Evolutionary conservation across 768 basidiomycete genomes (phyloP), one percentile per base, ranked within the genome.

Genomic region (Agrocybe pediades): DNA sequence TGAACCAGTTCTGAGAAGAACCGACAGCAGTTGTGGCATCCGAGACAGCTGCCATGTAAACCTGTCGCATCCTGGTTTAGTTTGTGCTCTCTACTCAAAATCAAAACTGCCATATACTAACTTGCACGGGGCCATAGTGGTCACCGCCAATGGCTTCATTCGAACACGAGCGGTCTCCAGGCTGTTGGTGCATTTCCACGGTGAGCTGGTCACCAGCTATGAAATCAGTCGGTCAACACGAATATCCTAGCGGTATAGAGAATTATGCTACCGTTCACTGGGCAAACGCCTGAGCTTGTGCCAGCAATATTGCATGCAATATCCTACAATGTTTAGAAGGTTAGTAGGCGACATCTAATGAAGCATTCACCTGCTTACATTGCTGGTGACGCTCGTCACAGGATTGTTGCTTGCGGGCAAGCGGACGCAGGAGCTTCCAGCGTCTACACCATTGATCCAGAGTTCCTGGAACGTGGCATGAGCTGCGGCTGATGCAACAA

Each of bases 101-200:
- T 6, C 23, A 26, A 45, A 36, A 41, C 11, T 9, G 13, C 11
- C 36, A 17, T 23, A 23, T 5, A 57, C 65, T 43, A 30, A 71
- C 71, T 47, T 69, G 71, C 47, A 79, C 71, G 40, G 80, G 79
- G 3, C 81, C 81, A 55, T 71, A 78, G 61, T 83, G 80, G 46
- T 74, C 70, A 16, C 80, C 80, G 19, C 80, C 79, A 55, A 82
- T 81, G 9, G 78, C 79, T 56, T 81, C 71, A 51, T 68, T 74
- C 6, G 68, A 61, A 57, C 80, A 83, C 2, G 69, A 69, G 30
- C 80, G 74, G 44, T 79, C 71, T 30, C 66, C 69, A 4, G 76
- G 76, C 62, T 81, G 78, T 62, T 78, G 76, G 59, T 82, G 78
- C 80, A 81, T 81, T 64, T 83, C 80, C 17, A 81, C 80, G 15